Conservation (phyloP, 2,329 filamentous ascomycete genomes). For the Botrytis hyacinthi region DNA sequence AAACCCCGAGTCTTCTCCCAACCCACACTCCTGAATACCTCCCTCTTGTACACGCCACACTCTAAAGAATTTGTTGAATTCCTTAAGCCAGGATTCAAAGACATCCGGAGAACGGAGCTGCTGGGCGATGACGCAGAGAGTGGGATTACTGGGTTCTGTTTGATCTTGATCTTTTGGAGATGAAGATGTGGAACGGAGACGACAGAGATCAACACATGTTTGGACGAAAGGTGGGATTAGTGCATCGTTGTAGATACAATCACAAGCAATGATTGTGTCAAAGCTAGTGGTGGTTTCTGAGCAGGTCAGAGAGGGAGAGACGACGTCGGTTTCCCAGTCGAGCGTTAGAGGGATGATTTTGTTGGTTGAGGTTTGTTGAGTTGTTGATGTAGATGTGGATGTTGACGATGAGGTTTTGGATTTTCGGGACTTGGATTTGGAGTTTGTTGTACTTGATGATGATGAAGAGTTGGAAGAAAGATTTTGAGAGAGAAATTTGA, state of each 20-base stretch:
- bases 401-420: constrained; percentile 24
- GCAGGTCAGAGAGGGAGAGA: constrained; percentile 32
- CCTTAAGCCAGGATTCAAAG: constrained; percentile 75
- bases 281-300: constrained; percentile 48
- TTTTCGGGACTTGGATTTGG: constrained; percentile 26
- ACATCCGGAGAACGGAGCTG: constrained; percentile 83
- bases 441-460: neutral
- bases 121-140: constrained; percentile 80
- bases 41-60: constrained; percentile 65
- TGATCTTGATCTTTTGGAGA: neutral
- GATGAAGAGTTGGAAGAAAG: constrained; percentile 53
- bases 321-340: constrained; percentile 71
- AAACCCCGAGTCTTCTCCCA: constrained; percentile 63
- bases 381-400: neutral
- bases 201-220: constrained; percentile 74
- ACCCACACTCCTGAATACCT: neutral
- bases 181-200: constrained; percentile 45
- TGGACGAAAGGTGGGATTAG: constrained; percentile 79
- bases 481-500: constrained; percentile 74
- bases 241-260: constrained; percentile 93
- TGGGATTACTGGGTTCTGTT: constrained; percentile 44
- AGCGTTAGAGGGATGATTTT: constrained; percentile 44
- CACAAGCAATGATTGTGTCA: constrained; percentile 77
- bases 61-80: constrained; percentile 64
- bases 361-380: neutral